Evolutionary conservation across 139 green algal genomes (phyloP).

Genomic region (Desmodesmus armatus): DNA sequence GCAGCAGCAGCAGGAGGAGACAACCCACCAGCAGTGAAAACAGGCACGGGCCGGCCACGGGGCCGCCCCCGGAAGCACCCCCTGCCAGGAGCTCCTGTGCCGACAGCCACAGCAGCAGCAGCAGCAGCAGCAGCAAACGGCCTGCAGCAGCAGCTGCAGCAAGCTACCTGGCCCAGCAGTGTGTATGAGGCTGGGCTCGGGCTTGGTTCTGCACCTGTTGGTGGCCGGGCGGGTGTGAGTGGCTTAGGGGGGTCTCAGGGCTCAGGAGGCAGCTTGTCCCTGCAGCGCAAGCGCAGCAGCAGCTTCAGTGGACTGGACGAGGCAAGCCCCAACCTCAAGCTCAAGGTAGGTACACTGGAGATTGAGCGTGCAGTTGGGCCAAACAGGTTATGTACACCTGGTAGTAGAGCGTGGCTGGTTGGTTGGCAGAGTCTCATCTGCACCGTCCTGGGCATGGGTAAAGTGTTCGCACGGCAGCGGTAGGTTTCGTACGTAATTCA

Average conservation of each 20-base stretch:
- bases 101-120: neutral
- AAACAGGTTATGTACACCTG: too few relatives aligned
- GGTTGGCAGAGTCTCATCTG: too few relatives aligned
- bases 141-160: conserved; percentile 4
- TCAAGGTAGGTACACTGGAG: conserved; percentile 41
- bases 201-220: neutral
- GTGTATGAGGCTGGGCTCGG: neutral
- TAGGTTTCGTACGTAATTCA: too few relatives aligned
- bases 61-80: too few relatives aligned
- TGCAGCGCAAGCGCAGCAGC: conserved; percentile 33
- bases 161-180: neutral
- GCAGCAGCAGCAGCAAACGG: conserved; percentile 5
- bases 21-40: too few relatives aligned
- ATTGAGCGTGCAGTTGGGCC: too few relatives aligned
- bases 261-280: neutral
- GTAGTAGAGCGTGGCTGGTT: neutral
- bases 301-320: conserved; percentile 8
- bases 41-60: too few relatives aligned
- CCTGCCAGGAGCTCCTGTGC: neutral
- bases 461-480: too few relatives aligned
- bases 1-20: too few relatives aligned
- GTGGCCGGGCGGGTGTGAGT: neutral
- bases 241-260: neutral
- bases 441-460: too few relatives aligned
- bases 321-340: neutral